Evolutionary conservation across 2,329 filamentous ascomycete species (phyloP), one percentile per base, ranked within the genome.

Genomic region (Penicillium frequentans): DNA sequence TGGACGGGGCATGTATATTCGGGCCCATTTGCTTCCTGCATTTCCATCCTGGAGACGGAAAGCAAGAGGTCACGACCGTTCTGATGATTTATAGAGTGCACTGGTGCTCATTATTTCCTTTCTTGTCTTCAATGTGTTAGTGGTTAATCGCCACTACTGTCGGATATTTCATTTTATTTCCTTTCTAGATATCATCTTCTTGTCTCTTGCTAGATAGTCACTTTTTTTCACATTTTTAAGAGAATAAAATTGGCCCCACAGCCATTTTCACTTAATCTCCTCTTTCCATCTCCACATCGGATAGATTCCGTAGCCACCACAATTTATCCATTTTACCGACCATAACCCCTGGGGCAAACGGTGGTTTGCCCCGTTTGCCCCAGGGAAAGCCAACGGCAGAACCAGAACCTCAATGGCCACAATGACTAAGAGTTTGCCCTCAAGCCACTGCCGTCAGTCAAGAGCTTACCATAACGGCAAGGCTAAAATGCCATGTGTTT

Each of bases 31-130:
- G 52, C 52, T 54, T 49, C 35, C 29, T 46, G 33, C 29, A 49
- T 54, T 54, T 54, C 52, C 24, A 54, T 54, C 52, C 52, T 54
- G 52, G 52, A 54, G 52, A 54, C 43, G 52, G 45, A 54, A 54
- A 48, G 44, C 31, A 52, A 24, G 49, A 47, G 52, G 52, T 54
- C 33, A 49, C 31, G 42, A 46, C 33, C 44, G 45, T 33, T 48
- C 52, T 54, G 44, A 47, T 47, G 33, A 49, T 27, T 49, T 49
- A 48, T 54, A 54, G 52, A 54, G 52, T 54, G 52, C 26, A 31
- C 43, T 54, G 52, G 48, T 54, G 27, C 52, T 47, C 52, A 23
- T 45, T 54, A 31, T 43, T 33, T 44, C 35, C 31, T 42, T 54
- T 49, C 33, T 48, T 37, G 10, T 49, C 10, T 14, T 54, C 44